Evolutionary conservation across 129 eudicot genomes (phyloP).

Genomic region (Helianthus annuus): DNA sequence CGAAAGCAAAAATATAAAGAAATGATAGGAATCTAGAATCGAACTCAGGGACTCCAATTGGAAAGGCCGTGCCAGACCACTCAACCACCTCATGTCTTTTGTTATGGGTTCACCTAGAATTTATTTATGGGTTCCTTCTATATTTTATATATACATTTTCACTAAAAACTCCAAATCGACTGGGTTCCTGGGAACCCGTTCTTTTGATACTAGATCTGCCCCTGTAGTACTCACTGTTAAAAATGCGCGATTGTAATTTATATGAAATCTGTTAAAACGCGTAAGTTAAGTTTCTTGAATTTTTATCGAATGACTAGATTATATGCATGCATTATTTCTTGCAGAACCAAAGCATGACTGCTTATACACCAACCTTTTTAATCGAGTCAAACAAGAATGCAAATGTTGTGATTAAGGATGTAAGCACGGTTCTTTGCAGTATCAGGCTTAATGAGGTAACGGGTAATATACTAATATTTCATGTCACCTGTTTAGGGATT

Average conservation of each 20-base stretch:
- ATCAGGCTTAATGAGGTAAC: conserved; percentile 70
- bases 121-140: too few species aligned
- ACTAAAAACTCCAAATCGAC: too few species aligned
- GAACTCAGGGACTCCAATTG: too few species aligned
- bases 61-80: too few species aligned
- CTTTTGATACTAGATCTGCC: too few species aligned
- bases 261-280: background rate
- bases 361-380: conserved; percentile 43
- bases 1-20: too few species aligned
- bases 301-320: conserved; percentile 1
- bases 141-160: too few species aligned
- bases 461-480: conserved; percentile 9
- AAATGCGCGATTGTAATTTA: background rate
- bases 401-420: conserved; percentile 54
- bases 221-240: conserved; percentile 8
- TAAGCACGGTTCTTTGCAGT: conserved; percentile 44
- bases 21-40: too few species aligned
- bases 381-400: conserved; percentile 67
- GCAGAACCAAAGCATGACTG: conserved; percentile 59
- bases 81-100: too few species aligned
- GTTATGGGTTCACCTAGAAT: too few species aligned
- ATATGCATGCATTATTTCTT: conserved; percentile 28
- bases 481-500: conserved; percentile 22
- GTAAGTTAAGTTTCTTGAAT: background rate
- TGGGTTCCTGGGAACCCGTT: too few species aligned